Percentiles rank a stretch among this genome's conserved stretches.
phyloP scores from a whole-genome alignment of 2,329 filamentous ascomycete species.

The Talaromyces piceae region DNA sequence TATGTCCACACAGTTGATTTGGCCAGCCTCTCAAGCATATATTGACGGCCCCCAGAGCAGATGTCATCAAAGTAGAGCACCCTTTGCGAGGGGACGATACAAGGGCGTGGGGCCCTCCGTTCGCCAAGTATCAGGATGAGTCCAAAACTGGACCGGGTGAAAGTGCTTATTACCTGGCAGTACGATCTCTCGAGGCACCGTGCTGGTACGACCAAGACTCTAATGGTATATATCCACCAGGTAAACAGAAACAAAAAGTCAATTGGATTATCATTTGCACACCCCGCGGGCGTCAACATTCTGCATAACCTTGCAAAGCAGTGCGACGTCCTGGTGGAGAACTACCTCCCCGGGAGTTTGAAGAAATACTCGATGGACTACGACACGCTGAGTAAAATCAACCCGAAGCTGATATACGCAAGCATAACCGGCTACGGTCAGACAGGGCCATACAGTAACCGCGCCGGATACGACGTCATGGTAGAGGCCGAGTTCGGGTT shows the following conservation, averaged over 20 bases:
- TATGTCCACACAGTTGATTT: conserved; percentile 42
- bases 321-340: conserved; percentile 91
- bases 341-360: conserved; percentile 83
- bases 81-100: conserved; percentile 88
- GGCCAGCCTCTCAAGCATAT: conserved; percentile 4
- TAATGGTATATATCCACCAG: conserved; percentile 38
- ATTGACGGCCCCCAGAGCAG: conserved; percentile 54
- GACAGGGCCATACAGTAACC: conserved; percentile 77
- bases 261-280: conserved; percentile 81
- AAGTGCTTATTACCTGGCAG: conserved; percentile 87
- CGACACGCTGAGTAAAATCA: conserved; percentile 68
- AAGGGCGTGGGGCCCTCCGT: conserved; percentile 91
- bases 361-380: conserved; percentile 92
- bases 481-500: conserved; percentile 96
- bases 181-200: conserved; percentile 38
- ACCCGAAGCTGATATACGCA: conserved; percentile 82
- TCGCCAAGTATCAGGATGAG: conserved; percentile 65
- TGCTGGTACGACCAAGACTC: neutral
- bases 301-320: conserved; percentile 75
- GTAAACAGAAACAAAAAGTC: conserved; percentile 98
- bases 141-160: conserved; percentile 64
- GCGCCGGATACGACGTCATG: conserved; percentile 98
- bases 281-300: conserved; percentile 74
- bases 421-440: conserved; percentile 97
- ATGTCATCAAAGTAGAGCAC: conserved; percentile 97